Evolutionary conservation across 495 filamentous ascomycete species (phyloP).

Genomic region (Penicillium steckii): DNA sequence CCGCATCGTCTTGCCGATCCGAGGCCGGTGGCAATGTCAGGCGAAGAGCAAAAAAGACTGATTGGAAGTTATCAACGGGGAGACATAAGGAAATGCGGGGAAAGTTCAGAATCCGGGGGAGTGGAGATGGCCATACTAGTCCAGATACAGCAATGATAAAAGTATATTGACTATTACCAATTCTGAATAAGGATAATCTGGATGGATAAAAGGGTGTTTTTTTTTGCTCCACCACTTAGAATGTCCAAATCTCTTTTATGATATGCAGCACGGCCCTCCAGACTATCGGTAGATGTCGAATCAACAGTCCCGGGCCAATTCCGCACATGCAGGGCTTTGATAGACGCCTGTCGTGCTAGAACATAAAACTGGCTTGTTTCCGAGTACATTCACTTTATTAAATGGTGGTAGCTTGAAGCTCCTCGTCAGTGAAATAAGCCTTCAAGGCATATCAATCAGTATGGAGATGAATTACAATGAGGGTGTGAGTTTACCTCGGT

Average conservation of each 20-base stretch:
- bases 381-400: neutral
- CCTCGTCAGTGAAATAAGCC: neutral
- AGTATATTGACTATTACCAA: no score
- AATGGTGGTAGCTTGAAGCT: neutral
- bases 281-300: conserved; percentile 7
- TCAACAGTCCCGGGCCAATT: conserved; percentile 9
- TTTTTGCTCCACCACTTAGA: neutral
- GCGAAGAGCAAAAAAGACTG: no score
- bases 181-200: neutral
- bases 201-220: no score
- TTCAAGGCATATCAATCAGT: conserved; percentile 4
- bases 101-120: conserved; percentile 13
- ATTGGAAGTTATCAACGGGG: no score
- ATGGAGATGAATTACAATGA: conserved; percentile 47
- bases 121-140: neutral
- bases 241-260: neutral
- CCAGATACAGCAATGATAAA: neutral
- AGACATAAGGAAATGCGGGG: conserved; percentile 1
- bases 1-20: no score
- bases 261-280: neutral
- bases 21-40: no score
- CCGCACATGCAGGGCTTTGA: conserved; percentile 1
- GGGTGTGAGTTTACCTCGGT: conserved; percentile 16
- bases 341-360: neutral
- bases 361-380: conserved; percentile 3